A percentile compares a stretch with the other conserved stretches of the same genome.
Evolutionary conservation across 495 filamentous ascomycete species (phyloP).

Genomic region (Tricharina praecox): DNA sequence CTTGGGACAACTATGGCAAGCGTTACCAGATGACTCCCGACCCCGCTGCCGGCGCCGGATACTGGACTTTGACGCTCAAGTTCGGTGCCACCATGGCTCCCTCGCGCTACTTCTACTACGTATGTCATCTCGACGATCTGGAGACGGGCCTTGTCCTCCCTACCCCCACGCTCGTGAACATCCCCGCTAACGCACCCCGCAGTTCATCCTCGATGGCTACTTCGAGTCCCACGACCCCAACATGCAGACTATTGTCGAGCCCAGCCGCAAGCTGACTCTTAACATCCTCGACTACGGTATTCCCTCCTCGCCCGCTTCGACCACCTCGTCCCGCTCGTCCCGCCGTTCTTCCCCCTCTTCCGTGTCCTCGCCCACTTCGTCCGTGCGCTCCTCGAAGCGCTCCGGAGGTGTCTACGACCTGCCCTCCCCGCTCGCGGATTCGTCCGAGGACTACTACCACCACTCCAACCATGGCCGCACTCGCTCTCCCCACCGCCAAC

Average conservation of each 20-base stretch:
- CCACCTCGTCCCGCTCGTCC: conserved; percentile 32
- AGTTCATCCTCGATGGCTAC: conserved; percentile 98
- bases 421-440: conserved; percentile 23
- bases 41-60: conserved; percentile 68
- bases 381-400: conserved; percentile 27
- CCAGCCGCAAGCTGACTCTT: conserved; percentile 87
- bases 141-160: neutral
- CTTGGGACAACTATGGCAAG: conserved; percentile 92
- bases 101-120: conserved; percentile 97
- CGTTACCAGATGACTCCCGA: conserved; percentile 61
- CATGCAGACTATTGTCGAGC: conserved; percentile 75
- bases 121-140: conserved; percentile 24
- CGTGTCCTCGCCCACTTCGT: conserved; percentile 33
- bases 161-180: neutral
- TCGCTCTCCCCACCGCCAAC: conserved; percentile 40
- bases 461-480: conserved; percentile 24
- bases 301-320: conserved; percentile 30
- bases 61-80: conserved; percentile 92
- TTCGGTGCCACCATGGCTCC: conserved; percentile 64
- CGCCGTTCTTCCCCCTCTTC: conserved; percentile 30
- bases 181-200: neutral
- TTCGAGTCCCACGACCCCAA: conserved; percentile 95
- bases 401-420: conserved; percentile 21
- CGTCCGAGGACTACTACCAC: conserved; percentile 30
- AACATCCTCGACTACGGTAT: conserved; percentile 44